These are phyloP conservation scores for Helianthus tuberosus DNA, from an alignment of 129 eudicot genomes.

Conservation along the genomic window DNA sequence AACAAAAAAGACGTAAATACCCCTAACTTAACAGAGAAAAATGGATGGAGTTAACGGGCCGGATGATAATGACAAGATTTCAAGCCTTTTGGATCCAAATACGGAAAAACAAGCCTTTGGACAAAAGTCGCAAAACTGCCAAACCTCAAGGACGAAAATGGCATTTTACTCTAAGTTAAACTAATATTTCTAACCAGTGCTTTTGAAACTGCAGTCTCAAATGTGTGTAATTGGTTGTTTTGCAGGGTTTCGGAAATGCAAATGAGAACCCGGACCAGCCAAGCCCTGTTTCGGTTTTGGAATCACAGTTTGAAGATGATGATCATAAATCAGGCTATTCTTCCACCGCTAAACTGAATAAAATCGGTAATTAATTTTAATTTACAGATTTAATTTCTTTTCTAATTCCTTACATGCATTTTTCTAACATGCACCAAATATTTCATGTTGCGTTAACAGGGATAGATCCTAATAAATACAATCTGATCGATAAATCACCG, in stretches of 20 bases:
- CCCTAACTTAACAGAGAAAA: too few relatives aligned
- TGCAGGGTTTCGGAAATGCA: constrained; percentile 51
- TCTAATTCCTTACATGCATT: neutral
- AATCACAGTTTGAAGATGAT: constrained; percentile 65
- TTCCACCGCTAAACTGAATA: constrained; percentile 38
- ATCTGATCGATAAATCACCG: constrained; percentile 91
- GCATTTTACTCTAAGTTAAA: neutral
- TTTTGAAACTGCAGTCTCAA: constrained; percentile 12
- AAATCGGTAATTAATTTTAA: constrained; percentile 46
- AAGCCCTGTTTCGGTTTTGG: constrained; percentile 83
- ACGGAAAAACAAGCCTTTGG: too few relatives aligned
- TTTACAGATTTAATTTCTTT: neutral
- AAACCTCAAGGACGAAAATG: too few relatives aligned
- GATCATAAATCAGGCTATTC: constrained; percentile 42
- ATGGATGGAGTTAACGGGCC: too few relatives aligned
- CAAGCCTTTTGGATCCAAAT: too few relatives aligned
- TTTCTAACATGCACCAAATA: constrained; percentile 19
- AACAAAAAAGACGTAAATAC: too few relatives aligned
- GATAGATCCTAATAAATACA: constrained; percentile 41
- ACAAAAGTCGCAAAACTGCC: too few relatives aligned
- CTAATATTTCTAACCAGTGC: neutral
- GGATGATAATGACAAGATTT: too few relatives aligned
- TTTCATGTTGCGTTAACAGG: constrained; percentile 41
- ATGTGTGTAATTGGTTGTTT: constrained; percentile 16
- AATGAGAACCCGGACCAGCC: constrained; percentile 83